Conservation (phyloP, 306 rosid genomes). For the Prosopis cineraria region DNA sequence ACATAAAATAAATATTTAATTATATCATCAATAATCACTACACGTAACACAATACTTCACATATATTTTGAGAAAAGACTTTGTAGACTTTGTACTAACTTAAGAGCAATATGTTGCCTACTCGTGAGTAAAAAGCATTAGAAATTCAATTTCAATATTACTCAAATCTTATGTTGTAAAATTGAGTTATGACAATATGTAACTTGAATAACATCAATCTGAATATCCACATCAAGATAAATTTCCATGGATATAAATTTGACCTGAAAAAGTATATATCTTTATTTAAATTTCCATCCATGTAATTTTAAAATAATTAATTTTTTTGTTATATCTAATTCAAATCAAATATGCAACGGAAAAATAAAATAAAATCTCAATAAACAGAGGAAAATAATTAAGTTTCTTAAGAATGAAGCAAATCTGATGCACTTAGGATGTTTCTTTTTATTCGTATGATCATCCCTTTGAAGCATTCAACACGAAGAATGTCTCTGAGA, state of each 20-base stretch:
- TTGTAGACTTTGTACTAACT: background rate
- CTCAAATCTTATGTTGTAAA: background rate
- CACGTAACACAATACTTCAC: background rate
- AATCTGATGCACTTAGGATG: background rate
- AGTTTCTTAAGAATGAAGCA: background rate
- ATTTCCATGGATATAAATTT: background rate
- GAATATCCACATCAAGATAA: background rate
- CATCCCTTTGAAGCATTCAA: slow-evolving; percentile 6
- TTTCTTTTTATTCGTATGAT: background rate
- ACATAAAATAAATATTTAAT: background rate
- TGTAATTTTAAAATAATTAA: too few species aligned
- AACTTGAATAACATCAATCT: background rate
- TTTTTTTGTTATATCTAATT: too few species aligned
- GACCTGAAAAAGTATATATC: too few species aligned
- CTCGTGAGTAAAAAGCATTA: background rate
- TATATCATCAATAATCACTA: background rate
- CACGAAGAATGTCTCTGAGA: slow-evolving; percentile 31
- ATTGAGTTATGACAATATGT: too few species aligned
- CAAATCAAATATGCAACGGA: background rate
- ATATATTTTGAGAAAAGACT: background rate
- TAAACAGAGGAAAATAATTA: background rate
- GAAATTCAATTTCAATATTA: background rate
- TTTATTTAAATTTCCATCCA: too few species aligned
- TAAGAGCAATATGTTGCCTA: background rate
- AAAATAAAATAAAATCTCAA: background rate